Evolutionary conservation across 2,329 filamentous ascomycete species (phyloP).

Genomic region (Sordariomycetes sp.): DNA sequence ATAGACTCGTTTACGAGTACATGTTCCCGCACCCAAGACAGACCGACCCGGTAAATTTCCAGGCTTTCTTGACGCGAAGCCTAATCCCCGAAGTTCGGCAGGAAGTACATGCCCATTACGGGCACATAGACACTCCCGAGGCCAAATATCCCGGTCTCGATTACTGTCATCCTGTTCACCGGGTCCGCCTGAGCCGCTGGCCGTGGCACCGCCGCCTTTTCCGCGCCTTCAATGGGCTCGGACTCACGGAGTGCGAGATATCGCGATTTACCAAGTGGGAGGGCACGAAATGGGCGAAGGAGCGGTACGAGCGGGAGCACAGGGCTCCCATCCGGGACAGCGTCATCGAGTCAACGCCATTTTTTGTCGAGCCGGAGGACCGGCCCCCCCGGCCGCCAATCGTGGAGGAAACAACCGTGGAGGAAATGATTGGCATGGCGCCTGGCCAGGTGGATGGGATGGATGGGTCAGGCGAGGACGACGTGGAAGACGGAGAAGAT

Average conservation of each 20-base stretch:
- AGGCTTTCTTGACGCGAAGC: conserved; percentile 56
- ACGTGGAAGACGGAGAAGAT: conserved; percentile 6
- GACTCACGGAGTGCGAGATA: conserved; percentile 61
- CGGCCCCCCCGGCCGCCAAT: background rate
- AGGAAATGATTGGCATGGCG: conserved; percentile 3
- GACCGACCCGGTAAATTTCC: conserved; percentile 62
- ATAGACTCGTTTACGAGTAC: conserved; percentile 62
- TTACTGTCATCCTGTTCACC: conserved; percentile 63
- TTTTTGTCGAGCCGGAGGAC: conserved; percentile 40
- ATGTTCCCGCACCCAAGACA: conserved; percentile 61
- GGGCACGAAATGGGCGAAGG: conserved; percentile 73
- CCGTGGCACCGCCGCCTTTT: conserved; percentile 69
- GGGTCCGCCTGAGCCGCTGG: conserved; percentile 67
- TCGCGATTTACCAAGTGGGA: conserved; percentile 68
- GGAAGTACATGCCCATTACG: conserved; percentile 70
- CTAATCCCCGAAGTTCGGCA: conserved; percentile 70
- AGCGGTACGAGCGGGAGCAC: conserved; percentile 68
- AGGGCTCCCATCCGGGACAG: conserved; percentile 61
- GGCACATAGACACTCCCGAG: conserved; percentile 67
- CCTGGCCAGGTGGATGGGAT: conserved; percentile 14
- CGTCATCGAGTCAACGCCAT: conserved; percentile 54
- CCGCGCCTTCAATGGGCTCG: conserved; percentile 60
- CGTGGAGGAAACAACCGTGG: background rate
- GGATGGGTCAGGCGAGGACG: conserved; percentile 9
- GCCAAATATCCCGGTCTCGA: conserved; percentile 75